Percentiles rank a stretch among this genome's conserved stretches.
These are phyloP conservation scores for Fusarium coffeatum DNA, from an alignment of 2,329 filamentous ascomycete species.

Conservation along the genomic window DNA sequence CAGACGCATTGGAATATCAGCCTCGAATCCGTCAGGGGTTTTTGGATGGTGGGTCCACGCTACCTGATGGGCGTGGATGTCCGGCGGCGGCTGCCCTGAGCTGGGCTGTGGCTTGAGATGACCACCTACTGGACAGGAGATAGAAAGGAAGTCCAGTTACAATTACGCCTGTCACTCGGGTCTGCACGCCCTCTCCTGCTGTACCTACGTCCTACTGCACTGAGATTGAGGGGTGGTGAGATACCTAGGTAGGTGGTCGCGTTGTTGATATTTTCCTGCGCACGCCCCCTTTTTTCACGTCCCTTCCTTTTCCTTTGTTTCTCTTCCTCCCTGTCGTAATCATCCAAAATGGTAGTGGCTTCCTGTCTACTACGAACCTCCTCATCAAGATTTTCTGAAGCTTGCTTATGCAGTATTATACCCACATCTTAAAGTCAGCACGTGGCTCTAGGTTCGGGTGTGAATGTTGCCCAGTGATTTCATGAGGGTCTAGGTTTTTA, in stretches of 20 bases:
- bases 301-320: neutral
- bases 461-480: neutral
- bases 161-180: neutral
- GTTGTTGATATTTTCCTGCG: neutral
- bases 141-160: neutral
- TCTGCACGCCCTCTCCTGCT: neutral
- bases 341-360: neutral
- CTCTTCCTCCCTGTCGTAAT: constrained; percentile 2
- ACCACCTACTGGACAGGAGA: neutral
- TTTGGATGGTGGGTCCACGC: neutral
- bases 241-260: neutral
- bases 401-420: neutral
- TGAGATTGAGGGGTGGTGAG: neutral
- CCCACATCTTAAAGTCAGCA: neutral
- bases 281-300: constrained; percentile 20
- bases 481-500: neutral
- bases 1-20: neutral
- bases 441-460: neutral
- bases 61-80: neutral
- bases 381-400: neutral
- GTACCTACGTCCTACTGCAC: neutral
- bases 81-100: constrained; percentile 1
- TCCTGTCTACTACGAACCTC: neutral
- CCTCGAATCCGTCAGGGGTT: constrained; percentile 5
- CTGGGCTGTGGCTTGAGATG: neutral